Percentiles rank a stretch among this genome's conserved stretches.
phyloP scores from a whole-genome alignment of 1,284 basidiomycete genomes.

The Ustilago sp. region DNA sequence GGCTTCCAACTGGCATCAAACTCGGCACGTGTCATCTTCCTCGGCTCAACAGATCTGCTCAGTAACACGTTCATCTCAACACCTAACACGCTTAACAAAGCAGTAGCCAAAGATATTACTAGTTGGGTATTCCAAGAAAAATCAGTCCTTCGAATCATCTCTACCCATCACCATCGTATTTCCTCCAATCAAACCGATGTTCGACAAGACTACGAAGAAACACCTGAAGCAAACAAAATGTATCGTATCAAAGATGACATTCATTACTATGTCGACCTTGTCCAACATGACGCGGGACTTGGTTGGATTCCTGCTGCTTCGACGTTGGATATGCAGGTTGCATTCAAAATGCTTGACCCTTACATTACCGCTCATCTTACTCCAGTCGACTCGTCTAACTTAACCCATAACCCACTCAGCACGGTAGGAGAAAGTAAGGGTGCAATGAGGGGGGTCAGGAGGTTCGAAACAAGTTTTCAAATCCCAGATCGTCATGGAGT shows the following conservation, averaged over 20 bases:
- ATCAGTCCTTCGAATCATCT: conserved; percentile 82
- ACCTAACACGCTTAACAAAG: conserved; percentile 75
- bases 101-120: conserved; percentile 80
- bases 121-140: conserved; percentile 93
- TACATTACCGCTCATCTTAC: conserved; percentile 60
- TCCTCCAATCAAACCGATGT: conserved; percentile 71
- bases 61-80: conserved; percentile 69
- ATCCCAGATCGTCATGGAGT: conserved; percentile 96
- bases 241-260: conserved; percentile 91
- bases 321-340: conserved; percentile 84
- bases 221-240: conserved; percentile 72
- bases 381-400: conserved; percentile 21
- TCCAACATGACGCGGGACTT: conserved; percentile 74
- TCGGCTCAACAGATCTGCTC: conserved; percentile 84
- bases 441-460: conserved; percentile 63
- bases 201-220: conserved; percentile 65
- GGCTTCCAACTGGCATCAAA: conserved; percentile 88
- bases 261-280: conserved; percentile 78
- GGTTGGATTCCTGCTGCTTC: conserved; percentile 80
- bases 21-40: conserved; percentile 79
- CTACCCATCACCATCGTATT: conserved; percentile 78
- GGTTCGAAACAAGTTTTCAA: conserved; percentile 82
- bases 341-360: conserved; percentile 96
- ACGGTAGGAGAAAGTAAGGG: conserved; percentile 19
- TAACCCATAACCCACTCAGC: conserved; percentile 4